phyloP scores from a whole-genome alignment of 768 basidiomycete species.

The Cystofilobasidium macerans region DNA sequence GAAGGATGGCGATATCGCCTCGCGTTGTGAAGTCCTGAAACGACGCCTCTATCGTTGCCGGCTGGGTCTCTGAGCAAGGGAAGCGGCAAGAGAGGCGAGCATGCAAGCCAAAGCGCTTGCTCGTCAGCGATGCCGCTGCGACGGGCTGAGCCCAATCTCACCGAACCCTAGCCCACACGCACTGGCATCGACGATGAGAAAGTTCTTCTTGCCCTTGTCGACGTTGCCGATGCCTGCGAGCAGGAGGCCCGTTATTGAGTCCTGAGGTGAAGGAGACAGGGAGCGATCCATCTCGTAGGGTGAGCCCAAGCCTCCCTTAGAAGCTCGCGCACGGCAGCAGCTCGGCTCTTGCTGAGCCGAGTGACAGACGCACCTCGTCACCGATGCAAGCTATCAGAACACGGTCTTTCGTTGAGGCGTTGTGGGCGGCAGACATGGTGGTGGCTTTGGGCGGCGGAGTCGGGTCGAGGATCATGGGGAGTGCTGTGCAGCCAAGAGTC shows the following conservation, averaged over 20 bases:
- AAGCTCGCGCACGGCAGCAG: background rate
- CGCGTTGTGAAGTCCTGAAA: conserved; percentile 93
- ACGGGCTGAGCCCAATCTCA: background rate
- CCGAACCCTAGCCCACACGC: conserved; percentile 34
- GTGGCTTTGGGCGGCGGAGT: background rate
- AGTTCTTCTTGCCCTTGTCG: conserved; percentile 90
- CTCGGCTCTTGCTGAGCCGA: background rate
- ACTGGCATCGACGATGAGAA: conserved; percentile 91
- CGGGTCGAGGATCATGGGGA: background rate
- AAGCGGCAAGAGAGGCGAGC: background rate
- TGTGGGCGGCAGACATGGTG: conserved; percentile 5
- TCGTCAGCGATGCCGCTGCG: too few relatives aligned
- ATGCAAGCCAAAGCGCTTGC: too few relatives aligned
- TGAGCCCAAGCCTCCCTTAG: too few relatives aligned
- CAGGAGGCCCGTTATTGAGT: conserved; percentile 90
- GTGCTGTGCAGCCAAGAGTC: too few relatives aligned
- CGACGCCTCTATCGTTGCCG: conserved; percentile 75
- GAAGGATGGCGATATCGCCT: conserved; percentile 85
- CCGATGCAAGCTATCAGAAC: conserved; percentile 90
- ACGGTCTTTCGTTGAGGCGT: conserved; percentile 44
- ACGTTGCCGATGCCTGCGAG: conserved; percentile 91
- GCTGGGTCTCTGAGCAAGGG: conserved; percentile 61
- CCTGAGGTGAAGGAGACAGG: conserved; percentile 45
- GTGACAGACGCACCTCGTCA: conserved; percentile 66
- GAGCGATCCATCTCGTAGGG: background rate